Evolutionary conservation across 495 filamentous ascomycete genomes (phyloP).

Genomic region (Astrocystis sublimbata): DNA sequence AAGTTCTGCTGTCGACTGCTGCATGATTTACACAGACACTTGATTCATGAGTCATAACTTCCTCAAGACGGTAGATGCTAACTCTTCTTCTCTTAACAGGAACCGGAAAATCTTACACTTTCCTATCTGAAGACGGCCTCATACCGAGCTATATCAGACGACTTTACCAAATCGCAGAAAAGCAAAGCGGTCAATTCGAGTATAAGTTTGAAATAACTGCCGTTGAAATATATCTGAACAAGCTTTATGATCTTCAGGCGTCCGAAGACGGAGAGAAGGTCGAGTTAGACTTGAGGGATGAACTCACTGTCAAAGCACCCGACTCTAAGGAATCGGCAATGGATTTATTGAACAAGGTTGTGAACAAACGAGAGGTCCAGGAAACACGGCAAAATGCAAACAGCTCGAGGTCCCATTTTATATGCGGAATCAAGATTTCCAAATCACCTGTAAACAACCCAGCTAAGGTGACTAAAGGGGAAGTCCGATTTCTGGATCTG

Average conservation of each 20-base stretch:
- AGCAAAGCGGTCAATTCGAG: conserved; percentile 54
- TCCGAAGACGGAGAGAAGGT: conserved; percentile 65
- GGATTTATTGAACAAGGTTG: conserved; percentile 6
- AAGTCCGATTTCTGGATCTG: conserved; percentile 88
- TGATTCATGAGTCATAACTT: no score
- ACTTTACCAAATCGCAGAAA: conserved; percentile 67
- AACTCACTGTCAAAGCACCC: background rate
- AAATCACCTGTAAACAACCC: background rate
- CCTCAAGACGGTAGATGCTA: no score
- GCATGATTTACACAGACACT: no score
- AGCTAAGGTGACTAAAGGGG: conserved; percentile 57
- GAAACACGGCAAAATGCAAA: conserved; percentile 83
- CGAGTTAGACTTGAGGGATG: background rate
- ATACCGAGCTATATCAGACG: conserved; percentile 85
- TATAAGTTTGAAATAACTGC: conserved; percentile 90
- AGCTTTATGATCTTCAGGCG: conserved; percentile 71
- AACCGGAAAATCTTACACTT: conserved; percentile 50
- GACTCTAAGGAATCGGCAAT: conserved; percentile 2
- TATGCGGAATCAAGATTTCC: conserved; percentile 80
- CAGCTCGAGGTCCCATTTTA: conserved; percentile 89
- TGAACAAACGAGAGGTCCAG: background rate
- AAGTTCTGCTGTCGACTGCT: no score
- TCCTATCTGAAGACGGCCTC: conserved; percentile 80
- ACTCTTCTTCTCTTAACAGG: no score
- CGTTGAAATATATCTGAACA: conserved; percentile 95